Conservation (phyloP, 129 eudicot genomes). For the Chrysanthemum seticuspe region DNA sequence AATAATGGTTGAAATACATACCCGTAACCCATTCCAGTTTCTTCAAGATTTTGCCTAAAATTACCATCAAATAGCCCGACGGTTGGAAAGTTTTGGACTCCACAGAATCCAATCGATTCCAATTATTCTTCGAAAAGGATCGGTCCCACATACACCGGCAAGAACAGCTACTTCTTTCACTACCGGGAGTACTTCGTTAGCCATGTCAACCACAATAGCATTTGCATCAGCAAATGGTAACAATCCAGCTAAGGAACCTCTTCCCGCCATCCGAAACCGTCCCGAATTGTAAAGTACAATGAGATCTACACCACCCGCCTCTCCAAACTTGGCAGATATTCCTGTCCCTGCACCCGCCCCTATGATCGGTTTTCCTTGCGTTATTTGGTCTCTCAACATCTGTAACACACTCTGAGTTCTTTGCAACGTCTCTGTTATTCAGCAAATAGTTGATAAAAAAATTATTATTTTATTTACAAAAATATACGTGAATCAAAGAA, state of each 20-base stretch:
- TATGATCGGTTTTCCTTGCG: constrained; percentile 75
- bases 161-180: constrained; percentile 91
- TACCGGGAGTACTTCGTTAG: constrained; percentile 98
- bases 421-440: constrained; percentile 63
- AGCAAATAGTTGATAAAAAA: no score
- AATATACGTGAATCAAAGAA: no score
- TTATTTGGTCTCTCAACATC: constrained; percentile 67
- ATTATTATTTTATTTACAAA: no score
- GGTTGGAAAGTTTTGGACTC: no score
- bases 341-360: constrained; percentile 99
- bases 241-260: constrained; percentile 93
- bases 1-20: no score
- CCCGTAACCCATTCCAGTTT: no score
- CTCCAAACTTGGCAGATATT: constrained; percentile 98
- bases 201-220: constrained; percentile 89
- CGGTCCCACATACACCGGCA: constrained; percentile 97
- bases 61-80: no score
- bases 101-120: constrained; percentile 87
- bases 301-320: constrained; percentile 96
- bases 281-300: constrained; percentile 84
- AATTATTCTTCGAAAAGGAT: constrained; percentile 92
- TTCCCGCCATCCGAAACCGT: no score
- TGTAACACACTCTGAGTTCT: constrained; percentile 63
- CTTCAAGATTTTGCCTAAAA: no score
- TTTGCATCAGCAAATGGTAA: constrained; percentile 98